These are phyloP conservation scores for Rosa hybrid DNA, from an alignment of 331 rosid species.

Conservation along the genomic window DNA sequence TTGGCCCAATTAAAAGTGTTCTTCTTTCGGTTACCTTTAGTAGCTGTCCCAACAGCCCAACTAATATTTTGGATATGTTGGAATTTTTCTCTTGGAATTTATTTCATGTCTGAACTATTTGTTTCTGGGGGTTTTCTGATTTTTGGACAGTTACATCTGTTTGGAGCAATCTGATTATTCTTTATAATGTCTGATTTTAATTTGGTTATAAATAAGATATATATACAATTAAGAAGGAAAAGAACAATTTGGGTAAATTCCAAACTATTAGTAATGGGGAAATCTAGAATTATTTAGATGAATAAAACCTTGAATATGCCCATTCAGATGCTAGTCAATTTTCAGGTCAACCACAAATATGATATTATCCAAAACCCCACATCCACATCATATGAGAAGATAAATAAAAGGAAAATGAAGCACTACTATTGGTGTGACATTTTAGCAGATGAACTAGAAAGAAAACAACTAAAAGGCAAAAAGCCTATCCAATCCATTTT, in stretches of 20 bases:
- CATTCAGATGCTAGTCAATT: background rate
- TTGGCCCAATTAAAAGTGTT: background rate
- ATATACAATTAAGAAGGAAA: no score
- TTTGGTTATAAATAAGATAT: background rate
- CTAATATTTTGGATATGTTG: background rate
- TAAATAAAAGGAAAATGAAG: background rate
- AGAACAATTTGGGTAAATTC: no score
- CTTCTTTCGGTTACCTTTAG: background rate
- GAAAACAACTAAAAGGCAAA: conserved; percentile 12
- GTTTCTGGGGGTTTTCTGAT: background rate
- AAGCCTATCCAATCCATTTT: background rate
- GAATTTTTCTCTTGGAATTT: background rate
- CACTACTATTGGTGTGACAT: background rate
- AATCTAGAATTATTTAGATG: no score
- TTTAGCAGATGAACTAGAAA: background rate
- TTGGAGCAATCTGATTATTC: background rate
- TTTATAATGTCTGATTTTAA: background rate
- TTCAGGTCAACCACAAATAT: background rate
- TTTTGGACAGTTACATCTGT: background rate
- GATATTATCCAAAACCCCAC: conserved; percentile 12
- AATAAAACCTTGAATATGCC: no score
- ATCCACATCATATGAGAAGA: background rate
- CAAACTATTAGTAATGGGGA: no score
- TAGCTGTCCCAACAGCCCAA: background rate
- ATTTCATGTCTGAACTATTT: background rate